Evolutionary conservation across 1,139 yeast species (phyloP), one percentile per base, ranked within the genome.

Genomic region (Komagataea norvegica): DNA sequence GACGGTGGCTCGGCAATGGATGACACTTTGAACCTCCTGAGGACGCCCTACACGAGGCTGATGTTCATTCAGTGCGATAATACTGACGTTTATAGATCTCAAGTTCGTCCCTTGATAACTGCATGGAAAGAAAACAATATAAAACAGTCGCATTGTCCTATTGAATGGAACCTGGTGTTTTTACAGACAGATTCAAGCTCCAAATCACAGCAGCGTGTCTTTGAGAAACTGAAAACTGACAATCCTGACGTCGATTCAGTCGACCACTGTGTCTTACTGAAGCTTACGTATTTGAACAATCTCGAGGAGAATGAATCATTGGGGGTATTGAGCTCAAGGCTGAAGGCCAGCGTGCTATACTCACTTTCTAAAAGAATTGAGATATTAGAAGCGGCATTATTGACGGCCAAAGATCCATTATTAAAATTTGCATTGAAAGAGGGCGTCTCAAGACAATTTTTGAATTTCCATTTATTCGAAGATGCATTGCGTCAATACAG

Each of bases 31-130:
- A 33, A 33, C 16, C 31, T 51, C 9, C 41, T 48, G 5, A 38
- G 64, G 9, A 64, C 69, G n/a, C 79, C 81, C 0, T 79, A 80
- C 48, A 62, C 83, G 28, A 73, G 84, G 43, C 53, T 88, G 13
- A 80, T 89, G 67, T 72, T 89, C 43, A 70, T 91, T 7, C 72
- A 73, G 42, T 74, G 81, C 43, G 79, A 77, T 8, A 75, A 73
- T 30, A 60, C 79, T 27, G 97, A 89, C 14, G 74, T 75, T 2
- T 91, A 91, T 58, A 69, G 94, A 47, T 62, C 81, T 1, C 84
- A 81, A 49, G 88, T 82, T 0, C 71, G 98, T 33, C 94, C 94
- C 1, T 67, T 87, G 51, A 74, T 89, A 22, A 70, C 72, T 38
- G 94, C 84, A 52, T 91, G 98, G 98, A 65, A 85, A 25, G 66